A percentile compares a stretch with the other conserved stretches of the same genome.
Evolutionary conservation across 2,329 filamentous ascomycete genomes (phyloP).

Genomic region (Penicillium hordei): DNA sequence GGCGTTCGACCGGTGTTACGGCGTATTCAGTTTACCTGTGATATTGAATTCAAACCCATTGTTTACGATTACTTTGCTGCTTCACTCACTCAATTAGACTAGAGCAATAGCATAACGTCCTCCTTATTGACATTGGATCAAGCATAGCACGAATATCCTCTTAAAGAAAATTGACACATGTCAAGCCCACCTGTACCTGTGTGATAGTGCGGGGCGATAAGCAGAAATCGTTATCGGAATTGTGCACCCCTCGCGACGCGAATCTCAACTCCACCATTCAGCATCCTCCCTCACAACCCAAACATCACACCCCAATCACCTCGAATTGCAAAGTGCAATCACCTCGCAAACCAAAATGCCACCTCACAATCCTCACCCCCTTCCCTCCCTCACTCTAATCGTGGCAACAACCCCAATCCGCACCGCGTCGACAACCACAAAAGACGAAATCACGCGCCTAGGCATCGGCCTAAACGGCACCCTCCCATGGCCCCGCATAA

Average conservation of each 20-base stretch:
- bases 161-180: background rate
- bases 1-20: slow-evolving; percentile 1
- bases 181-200: background rate
- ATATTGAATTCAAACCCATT: background rate
- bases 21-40: background rate
- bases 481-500: slow-evolving; percentile 86
- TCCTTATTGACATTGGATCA: background rate
- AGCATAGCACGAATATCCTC: background rate
- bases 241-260: slow-evolving; percentile 6
- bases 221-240: background rate
- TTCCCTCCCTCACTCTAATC: slow-evolving; percentile 74
- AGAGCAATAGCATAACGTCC: no score
- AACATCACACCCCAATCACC: background rate
- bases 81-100: background rate
- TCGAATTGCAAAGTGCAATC: background rate
- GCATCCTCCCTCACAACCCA: background rate
- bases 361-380: slow-evolving; percentile 18
- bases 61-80: background rate
- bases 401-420: slow-evolving; percentile 75
- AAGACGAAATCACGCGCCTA: slow-evolving; percentile 73
- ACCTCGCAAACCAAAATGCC: slow-evolving; percentile 21
- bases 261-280: background rate
- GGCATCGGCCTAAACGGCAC: slow-evolving; percentile 79
- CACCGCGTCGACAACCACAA: slow-evolving; percentile 46
- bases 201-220: slow-evolving; percentile 1